Conservation (phyloP, 2,329 filamentous ascomycete genomes). For the Sarocladium strictum region DNA sequence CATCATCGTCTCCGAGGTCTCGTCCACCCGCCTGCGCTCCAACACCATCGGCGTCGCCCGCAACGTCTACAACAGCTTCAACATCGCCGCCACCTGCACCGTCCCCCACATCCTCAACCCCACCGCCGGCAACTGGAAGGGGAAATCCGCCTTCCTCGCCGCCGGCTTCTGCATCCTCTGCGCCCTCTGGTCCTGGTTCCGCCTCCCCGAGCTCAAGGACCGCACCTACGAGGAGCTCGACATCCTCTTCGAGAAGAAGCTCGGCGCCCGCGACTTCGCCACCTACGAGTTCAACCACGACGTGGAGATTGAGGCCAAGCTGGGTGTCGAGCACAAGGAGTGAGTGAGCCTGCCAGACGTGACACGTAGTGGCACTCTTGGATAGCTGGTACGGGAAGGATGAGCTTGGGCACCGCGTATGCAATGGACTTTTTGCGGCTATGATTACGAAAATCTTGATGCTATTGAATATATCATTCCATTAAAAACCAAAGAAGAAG, state of each 20-base stretch:
- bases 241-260: conserved; percentile 14
- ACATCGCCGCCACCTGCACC: conserved; percentile 15
- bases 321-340: background rate
- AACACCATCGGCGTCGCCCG: conserved; percentile 25
- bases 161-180: conserved; percentile 13
- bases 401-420: too few relatives aligned
- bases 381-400: background rate
- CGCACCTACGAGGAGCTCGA: conserved; percentile 20
- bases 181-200: conserved; percentile 18
- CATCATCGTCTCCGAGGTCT: conserved; percentile 26
- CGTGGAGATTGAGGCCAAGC: background rate
- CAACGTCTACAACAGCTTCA: conserved; percentile 19
- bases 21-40: conserved; percentile 26
- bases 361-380: background rate
- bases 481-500: too few relatives aligned
- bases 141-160: conserved; percentile 18
- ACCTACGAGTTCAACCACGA: background rate
- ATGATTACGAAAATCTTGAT: too few relatives aligned
- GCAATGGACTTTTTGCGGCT: too few relatives aligned
- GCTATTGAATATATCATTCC: too few relatives aligned
- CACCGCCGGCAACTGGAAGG: conserved; percentile 16
- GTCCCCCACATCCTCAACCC: conserved; percentile 19
- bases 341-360: background rate
- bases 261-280: conserved; percentile 15
- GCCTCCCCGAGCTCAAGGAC: conserved; percentile 19